Conservation (phyloP, 2,329 filamentous ascomycete species). For the Scopulariopsis brevicaulis region DNA sequence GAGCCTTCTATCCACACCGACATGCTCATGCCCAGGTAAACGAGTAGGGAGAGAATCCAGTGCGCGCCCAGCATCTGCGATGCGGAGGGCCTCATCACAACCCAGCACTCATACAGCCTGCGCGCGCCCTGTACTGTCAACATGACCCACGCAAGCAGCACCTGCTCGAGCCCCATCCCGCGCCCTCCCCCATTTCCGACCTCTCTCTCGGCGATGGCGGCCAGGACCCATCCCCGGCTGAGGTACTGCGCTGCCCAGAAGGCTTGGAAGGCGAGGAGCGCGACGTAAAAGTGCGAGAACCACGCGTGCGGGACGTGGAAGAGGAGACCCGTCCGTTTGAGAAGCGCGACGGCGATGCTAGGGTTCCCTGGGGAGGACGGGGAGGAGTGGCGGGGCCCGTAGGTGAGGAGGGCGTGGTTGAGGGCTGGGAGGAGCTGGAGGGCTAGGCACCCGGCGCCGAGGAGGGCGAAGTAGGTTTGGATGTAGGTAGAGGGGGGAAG, state of each 20-base stretch:
- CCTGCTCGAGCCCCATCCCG: slow-evolving; percentile 48
- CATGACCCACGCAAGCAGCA: slow-evolving; percentile 56
- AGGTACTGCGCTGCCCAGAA: slow-evolving; percentile 64
- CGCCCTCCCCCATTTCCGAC: slow-evolving; percentile 8
- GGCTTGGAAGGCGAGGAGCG: slow-evolving; percentile 55
- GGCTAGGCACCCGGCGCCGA: slow-evolving; percentile 25
- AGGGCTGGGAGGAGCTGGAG: slow-evolving; percentile 33
- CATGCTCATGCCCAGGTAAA: slow-evolving; percentile 64
- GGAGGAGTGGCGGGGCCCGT: slow-evolving; percentile 30
- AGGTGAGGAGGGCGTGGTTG: slow-evolving; percentile 33
- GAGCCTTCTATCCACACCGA: slow-evolving; percentile 78
- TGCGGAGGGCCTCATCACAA: slow-evolving; percentile 52
- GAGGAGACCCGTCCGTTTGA: slow-evolving; percentile 14
- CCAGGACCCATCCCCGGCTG: slow-evolving; percentile 40
- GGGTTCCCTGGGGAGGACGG: slow-evolving; percentile 10
- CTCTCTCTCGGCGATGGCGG: slow-evolving; percentile 28
- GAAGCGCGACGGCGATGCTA: background rate
- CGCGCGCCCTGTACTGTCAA: slow-evolving; percentile 66
- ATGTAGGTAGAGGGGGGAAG: slow-evolving; percentile 16
- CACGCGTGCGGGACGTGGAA: slow-evolving; percentile 71
- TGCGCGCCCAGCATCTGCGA: slow-evolving; percentile 80
- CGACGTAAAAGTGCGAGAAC: slow-evolving; percentile 80
- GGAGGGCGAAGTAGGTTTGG: slow-evolving; percentile 34
- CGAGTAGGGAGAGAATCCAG: slow-evolving; percentile 67
- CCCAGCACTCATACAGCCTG: slow-evolving; percentile 64